These are phyloP conservation scores for Ascobolus immersus DNA, from an alignment of 495 filamentous ascomycete species.

Conservation along the genomic window DNA sequence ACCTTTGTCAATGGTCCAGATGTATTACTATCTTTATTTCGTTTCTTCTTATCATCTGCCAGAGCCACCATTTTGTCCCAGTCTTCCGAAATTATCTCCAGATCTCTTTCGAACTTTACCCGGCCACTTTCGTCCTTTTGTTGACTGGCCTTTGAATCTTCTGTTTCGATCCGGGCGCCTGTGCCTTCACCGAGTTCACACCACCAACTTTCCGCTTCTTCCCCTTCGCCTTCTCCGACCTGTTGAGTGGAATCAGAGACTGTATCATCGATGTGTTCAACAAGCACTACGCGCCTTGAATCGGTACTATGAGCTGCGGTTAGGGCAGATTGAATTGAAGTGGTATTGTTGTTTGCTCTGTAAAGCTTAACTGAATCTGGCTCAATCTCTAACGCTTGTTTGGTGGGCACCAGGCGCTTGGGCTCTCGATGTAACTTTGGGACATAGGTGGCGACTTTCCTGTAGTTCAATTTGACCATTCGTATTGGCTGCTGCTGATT, in stretches of 20 bases:
- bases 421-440: slow-evolving; percentile 49
- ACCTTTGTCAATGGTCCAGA: slow-evolving; percentile 24
- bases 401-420: slow-evolving; percentile 58
- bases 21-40: slow-evolving; percentile 19
- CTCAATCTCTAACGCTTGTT: slow-evolving; percentile 59
- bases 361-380: slow-evolving; percentile 33
- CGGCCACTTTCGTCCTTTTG: slow-evolving; percentile 36
- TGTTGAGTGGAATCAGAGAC: too few species aligned
- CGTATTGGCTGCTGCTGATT: too few species aligned
- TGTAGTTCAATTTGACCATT: slow-evolving; percentile 20
- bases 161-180: slow-evolving; percentile 24
- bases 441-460: slow-evolving; percentile 12
- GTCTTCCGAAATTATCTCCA: slow-evolving; percentile 57
- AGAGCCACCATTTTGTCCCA: slow-evolving; percentile 37
- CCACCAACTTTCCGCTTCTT: slow-evolving; percentile 32
- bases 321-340: too few species aligned
- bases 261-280: too few species aligned
- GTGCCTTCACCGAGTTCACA: slow-evolving; percentile 19
- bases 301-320: too few species aligned
- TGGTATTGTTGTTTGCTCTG: too few species aligned
- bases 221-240: background rate
- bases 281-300: too few species aligned
- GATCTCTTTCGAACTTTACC: slow-evolving; percentile 44
- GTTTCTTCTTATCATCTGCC: slow-evolving; percentile 9
- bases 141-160: slow-evolving; percentile 35